phyloP scores from a whole-genome alignment of 2,329 filamentous ascomycete genomes.

The Massarina eburnea region DNA sequence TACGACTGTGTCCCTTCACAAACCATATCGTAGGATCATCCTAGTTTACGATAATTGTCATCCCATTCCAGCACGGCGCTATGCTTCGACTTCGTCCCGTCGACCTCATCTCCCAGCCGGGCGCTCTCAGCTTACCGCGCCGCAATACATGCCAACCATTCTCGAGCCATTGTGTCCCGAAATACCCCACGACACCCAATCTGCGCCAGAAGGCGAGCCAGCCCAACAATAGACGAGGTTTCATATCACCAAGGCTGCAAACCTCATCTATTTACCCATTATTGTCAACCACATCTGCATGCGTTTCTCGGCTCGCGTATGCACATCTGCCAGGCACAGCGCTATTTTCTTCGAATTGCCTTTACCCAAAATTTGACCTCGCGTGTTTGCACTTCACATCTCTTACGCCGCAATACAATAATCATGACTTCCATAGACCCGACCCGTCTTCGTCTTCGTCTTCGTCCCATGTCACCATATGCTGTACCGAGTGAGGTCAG shows the following conservation, averaged over 20 bases:
- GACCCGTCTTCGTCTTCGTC: neutral
- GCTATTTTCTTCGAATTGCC: neutral
- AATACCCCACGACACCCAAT: constrained; percentile 2
- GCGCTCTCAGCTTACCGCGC: neutral
- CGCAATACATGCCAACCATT: neutral
- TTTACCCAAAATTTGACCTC: neutral
- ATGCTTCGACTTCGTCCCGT: too few species aligned
- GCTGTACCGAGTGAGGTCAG: constrained; percentile 3
- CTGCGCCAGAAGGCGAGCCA: neutral
- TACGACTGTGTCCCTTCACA: too few species aligned
- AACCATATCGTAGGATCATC: too few species aligned
- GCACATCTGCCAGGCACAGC: neutral
- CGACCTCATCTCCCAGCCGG: neutral
- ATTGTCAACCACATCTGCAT: neutral
- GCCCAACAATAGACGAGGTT: constrained; percentile 11
- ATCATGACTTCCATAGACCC: constrained; percentile 3
- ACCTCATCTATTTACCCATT: constrained; percentile 4
- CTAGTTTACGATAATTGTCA: too few species aligned
- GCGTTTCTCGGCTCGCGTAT: neutral
- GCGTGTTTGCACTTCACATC: neutral
- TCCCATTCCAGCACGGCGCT: too few species aligned
- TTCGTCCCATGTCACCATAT: neutral
- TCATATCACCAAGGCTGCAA: neutral
- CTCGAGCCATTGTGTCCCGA: neutral
- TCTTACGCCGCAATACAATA: neutral